Conservation (phyloP, 495 filamentous ascomycete genomes). For the Aspergillus hancockii region DNA sequence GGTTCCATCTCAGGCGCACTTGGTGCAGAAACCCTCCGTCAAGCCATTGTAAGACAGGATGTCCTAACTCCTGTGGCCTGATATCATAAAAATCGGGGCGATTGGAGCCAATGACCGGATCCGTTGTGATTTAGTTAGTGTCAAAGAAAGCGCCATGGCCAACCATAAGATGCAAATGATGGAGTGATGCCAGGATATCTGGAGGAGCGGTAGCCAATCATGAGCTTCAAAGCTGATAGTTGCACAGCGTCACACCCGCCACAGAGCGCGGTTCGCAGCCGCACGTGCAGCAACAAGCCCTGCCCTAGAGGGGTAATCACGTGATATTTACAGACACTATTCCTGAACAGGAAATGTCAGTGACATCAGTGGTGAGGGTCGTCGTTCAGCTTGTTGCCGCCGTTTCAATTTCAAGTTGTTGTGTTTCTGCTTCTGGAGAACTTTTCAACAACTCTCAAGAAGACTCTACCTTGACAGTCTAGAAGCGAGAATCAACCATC, state of each 20-base stretch:
- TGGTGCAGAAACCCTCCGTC: background rate
- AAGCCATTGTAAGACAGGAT: background rate
- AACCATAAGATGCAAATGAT: background rate
- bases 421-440: background rate
- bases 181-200: background rate
- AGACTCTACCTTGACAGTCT: too few species aligned
- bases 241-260: background rate
- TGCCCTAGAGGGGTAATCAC: slow-evolving; percentile 14
- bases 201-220: background rate
- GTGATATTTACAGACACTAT: slow-evolving; percentile 18
- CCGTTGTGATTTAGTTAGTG: background rate
- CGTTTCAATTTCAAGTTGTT: background rate
- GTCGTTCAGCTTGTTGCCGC: background rate
- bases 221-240: background rate
- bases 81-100: slow-evolving; percentile 1
- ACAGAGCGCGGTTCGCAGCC: background rate
- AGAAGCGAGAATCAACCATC: too few species aligned
- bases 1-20: too few species aligned
- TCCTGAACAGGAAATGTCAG: slow-evolving; percentile 10
- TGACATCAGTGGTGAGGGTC: slow-evolving; percentile 22
- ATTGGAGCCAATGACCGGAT: background rate
- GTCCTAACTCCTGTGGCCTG: background rate
- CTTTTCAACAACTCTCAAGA: background rate
- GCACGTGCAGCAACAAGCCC: slow-evolving; percentile 13
- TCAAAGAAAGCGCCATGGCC: background rate